These are phyloP conservation scores for Xylariaceae sp. DNA, from an alignment of 2,329 filamentous ascomycete species.

Conservation along the genomic window DNA sequence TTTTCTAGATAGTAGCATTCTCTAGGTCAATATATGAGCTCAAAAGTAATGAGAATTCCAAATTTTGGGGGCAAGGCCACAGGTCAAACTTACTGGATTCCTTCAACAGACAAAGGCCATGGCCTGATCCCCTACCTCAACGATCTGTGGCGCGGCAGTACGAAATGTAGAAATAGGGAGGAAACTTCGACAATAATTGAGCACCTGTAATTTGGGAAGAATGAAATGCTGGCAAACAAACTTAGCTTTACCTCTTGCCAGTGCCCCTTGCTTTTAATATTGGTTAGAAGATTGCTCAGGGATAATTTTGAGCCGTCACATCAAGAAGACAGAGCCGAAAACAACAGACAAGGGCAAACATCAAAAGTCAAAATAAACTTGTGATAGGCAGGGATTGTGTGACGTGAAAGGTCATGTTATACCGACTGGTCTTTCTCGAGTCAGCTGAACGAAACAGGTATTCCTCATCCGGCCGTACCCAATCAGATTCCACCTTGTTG, in stretches of 20 bases:
- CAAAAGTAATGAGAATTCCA: not conserved
- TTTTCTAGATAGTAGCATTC: not conserved
- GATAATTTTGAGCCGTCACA: too few relatives aligned
- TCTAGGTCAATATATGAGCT: too few relatives aligned
- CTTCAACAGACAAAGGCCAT: not conserved
- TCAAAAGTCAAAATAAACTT: too few relatives aligned
- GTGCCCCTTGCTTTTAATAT: not conserved
- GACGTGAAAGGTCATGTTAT: not conserved
- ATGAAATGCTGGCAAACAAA: too few relatives aligned
- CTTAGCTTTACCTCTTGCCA: not conserved
- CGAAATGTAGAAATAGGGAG: too few relatives aligned
- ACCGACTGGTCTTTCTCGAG: not conserved
- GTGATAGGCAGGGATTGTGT: not conserved
- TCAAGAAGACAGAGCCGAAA: too few relatives aligned
- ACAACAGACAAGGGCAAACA: too few relatives aligned
- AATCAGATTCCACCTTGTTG: not conserved
- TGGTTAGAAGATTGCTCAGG: too few relatives aligned
- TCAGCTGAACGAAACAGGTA: not conserved
- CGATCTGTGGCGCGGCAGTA: not conserved
- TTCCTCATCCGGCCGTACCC: not conserved
- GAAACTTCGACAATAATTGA: too few relatives aligned
- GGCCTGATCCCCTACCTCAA: not conserved
- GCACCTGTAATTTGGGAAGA: too few relatives aligned
- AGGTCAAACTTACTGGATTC: not conserved
- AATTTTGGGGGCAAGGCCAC: not conserved